These are phyloP conservation scores for Poa pratensis DNA, from an alignment of 176 grass and related monocot genomes.

Conservation along the genomic window DNA sequence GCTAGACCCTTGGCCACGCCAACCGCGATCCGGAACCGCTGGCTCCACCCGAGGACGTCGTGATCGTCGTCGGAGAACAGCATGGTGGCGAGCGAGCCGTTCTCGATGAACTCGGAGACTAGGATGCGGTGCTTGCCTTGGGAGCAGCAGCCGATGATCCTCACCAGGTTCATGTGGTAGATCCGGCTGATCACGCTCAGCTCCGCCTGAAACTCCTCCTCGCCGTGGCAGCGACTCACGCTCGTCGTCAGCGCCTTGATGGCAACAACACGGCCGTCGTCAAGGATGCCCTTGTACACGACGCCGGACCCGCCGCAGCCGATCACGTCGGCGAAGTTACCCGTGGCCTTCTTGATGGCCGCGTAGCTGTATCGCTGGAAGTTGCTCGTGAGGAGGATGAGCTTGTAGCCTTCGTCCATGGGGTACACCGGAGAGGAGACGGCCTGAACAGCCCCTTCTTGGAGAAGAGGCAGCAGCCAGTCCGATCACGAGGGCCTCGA, in stretches of 20 bases:
- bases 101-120: constrained; percentile 53
- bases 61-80: constrained; percentile 24
- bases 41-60: constrained; percentile 40
- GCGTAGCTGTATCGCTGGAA: constrained; percentile 54
- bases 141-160: constrained; percentile 61
- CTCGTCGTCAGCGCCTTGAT: constrained; percentile 50
- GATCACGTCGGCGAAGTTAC: constrained; percentile 49
- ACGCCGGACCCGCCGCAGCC: constrained; percentile 57
- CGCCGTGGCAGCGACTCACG: constrained; percentile 43
- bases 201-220: constrained; percentile 61
- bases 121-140: constrained; percentile 48
- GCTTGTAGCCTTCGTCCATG: constrained; percentile 48
- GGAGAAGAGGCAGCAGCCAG: constrained; percentile 64
- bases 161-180: constrained; percentile 66
- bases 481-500: constrained; percentile 42
- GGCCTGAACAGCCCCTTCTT: constrained; percentile 34
- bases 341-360: constrained; percentile 55
- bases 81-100: constrained; percentile 43
- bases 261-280: constrained; percentile 35
- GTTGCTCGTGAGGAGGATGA: constrained; percentile 44
- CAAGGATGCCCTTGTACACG: constrained; percentile 56
- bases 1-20: constrained; percentile 56
- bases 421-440: constrained; percentile 36
- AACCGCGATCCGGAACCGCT: constrained; percentile 46
- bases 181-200: constrained; percentile 61